phyloP scores from a whole-genome alignment of 2,329 filamentous ascomycete species.

The Ceratocystis eucalypticola region DNA sequence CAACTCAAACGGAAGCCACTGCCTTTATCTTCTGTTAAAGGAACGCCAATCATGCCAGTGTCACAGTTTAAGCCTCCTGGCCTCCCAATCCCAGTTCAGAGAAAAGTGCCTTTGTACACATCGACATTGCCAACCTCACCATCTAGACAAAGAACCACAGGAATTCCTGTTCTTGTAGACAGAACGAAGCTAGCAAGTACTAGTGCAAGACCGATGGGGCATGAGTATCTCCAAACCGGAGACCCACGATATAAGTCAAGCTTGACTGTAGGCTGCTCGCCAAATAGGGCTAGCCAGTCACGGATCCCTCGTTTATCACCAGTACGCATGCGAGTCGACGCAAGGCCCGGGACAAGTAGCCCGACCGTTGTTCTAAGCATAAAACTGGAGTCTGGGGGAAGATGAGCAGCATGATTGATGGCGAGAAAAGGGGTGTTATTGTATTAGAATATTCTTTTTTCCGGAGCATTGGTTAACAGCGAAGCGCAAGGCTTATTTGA shows the following conservation, averaged over 20 bases:
- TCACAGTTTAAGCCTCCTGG: background rate
- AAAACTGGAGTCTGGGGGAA: background rate
- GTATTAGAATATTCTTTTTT: background rate
- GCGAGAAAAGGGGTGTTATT: background rate
- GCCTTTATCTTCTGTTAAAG: background rate
- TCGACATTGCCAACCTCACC: background rate
- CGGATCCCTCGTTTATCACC: slow-evolving; percentile 8
- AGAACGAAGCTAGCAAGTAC: background rate
- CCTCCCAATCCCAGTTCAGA: background rate
- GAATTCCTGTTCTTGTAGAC: background rate
- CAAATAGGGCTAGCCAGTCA: background rate
- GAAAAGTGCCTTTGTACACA: background rate
- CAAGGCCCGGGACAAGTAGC: background rate
- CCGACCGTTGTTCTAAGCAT: background rate
- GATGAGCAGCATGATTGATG: background rate
- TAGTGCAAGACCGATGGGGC: background rate
- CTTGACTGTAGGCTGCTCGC: background rate
- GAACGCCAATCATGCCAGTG: background rate
- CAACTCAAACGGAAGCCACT: background rate
- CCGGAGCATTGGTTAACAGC: background rate
- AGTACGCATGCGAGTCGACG: background rate
- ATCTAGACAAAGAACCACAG: background rate
- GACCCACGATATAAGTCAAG: background rate
- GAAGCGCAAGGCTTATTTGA: background rate
- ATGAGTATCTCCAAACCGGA: too few relatives aligned